Base-by-base conservation (phyloP, 75 land plant genomes). In the Pinus tabuliformis region DNA sequence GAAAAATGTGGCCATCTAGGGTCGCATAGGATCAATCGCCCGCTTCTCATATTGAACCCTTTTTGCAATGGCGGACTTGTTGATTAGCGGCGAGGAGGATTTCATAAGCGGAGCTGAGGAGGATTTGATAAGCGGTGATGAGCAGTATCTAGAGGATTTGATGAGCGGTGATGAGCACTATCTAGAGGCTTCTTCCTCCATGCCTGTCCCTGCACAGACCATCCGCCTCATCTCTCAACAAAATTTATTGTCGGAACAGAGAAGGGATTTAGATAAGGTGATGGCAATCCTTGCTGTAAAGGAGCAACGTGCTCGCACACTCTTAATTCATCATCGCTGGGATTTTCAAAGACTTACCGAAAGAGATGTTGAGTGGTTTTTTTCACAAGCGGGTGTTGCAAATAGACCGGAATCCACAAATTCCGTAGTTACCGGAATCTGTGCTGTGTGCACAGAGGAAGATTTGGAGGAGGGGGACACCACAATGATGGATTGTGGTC, bases 271-370 rank as follows among this genome's bases (percentile, higher is more conserved):
- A 42, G 82, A 61, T 13, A 88, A 77, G 72, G 92, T 93, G 26
- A 90, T 87, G 83, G 96, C 91, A 6, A 75, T 93, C 74, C 72
- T 96, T 22, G 79, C 84, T 12, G 22, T 96, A 17, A 85, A 78
- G 33, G 87, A 86, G 57, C 86, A 94, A 17, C 89, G 90, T 81
- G 96, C 96, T 20, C 83, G 96, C 20, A 89, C 94, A 11, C 78
- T 96, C 57, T 91, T 96, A 21, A 96, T 93, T 37, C 83, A 91
- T 77, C 73, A 91, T 63, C 90, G 92, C 3, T 96, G 96, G 99
- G 82, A 96, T 86, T 85, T 91, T 57, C 94, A 93, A 76, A 89
- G 78, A 65, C 75, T 93, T 77, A 92, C 86, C 4, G 93, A 91
- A 59, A 89, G 83, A 64, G 99, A 96, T 2, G 84, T 56, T 65